phyloP scores from a whole-genome alignment of 805 yeast species.

The Kodamaea restingae region DNA sequence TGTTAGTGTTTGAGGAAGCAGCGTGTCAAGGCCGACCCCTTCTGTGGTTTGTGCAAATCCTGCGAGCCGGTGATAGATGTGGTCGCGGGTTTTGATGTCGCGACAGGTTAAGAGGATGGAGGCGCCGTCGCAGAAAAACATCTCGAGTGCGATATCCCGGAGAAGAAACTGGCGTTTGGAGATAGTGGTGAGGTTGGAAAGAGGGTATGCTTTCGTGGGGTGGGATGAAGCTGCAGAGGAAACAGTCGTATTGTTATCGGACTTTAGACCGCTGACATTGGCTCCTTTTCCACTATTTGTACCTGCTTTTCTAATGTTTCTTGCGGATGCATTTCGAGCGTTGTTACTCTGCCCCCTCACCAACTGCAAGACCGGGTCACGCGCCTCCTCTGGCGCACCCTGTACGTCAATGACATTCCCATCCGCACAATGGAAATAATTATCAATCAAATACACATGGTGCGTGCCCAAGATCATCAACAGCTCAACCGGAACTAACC shows the following conservation, averaged over 20 bases:
- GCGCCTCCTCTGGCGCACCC: slow-evolving; percentile 56
- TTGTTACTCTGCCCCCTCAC: slow-evolving; percentile 52
- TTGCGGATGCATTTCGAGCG: too few species aligned
- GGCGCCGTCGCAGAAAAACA: slow-evolving; percentile 70
- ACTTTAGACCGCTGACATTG: too few species aligned
- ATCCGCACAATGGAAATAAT: slow-evolving; percentile 55
- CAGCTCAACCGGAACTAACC: slow-evolving; percentile 74
- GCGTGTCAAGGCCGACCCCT: slow-evolving; percentile 21
- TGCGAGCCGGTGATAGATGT: slow-evolving; percentile 47
- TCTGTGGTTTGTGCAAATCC: slow-evolving; percentile 38
- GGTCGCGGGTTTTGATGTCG: slow-evolving; percentile 51
- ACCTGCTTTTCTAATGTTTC: slow-evolving; percentile 16
- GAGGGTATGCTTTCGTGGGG: slow-evolving; percentile 55
- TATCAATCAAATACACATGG: slow-evolving; percentile 65
- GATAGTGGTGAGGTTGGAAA: slow-evolving; percentile 55
- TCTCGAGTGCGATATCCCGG: slow-evolving; percentile 76
- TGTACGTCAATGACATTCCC: slow-evolving; percentile 56
- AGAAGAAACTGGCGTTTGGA: slow-evolving; percentile 73
- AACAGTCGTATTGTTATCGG: too few species aligned
- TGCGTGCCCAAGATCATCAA: slow-evolving; percentile 64
- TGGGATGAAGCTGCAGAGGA: slow-evolving; percentile 37
- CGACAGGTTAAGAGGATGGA: slow-evolving; percentile 65
- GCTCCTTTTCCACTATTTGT: slow-evolving; percentile 1
- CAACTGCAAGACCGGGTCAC: slow-evolving; percentile 68
- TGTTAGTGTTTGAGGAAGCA: slow-evolving; percentile 22